Evolutionary conservation across 495 filamentous ascomycete genomes (phyloP).

Genomic region (Durotheca rogersii): DNA sequence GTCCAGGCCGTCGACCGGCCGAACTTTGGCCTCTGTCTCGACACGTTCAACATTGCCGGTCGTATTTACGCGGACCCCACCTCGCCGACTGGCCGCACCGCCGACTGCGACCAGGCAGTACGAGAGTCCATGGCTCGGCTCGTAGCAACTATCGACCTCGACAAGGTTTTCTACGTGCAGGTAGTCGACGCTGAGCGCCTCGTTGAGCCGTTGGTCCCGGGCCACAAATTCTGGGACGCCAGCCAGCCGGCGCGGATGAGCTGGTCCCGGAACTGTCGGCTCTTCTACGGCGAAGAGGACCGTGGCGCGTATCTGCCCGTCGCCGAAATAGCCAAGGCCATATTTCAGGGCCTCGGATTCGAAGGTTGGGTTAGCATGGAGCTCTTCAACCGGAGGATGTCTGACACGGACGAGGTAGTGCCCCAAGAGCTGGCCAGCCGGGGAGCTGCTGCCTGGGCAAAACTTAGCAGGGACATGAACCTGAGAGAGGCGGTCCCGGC

Average conservation of each 20-base stretch:
- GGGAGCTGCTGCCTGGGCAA: slow-evolving; percentile 64
- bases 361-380: slow-evolving; percentile 79
- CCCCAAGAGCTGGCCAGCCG: slow-evolving; percentile 64
- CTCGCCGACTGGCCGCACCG: slow-evolving; percentile 50
- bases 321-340: slow-evolving; percentile 58
- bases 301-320: slow-evolving; percentile 73
- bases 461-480: slow-evolving; percentile 55
- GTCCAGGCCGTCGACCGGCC: slow-evolving; percentile 62
- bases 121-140: slow-evolving; percentile 59
- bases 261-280: slow-evolving; percentile 75
- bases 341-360: slow-evolving; percentile 65
- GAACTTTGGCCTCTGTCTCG: slow-evolving; percentile 78
- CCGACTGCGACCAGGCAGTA: slow-evolving; percentile 60
- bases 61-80: slow-evolving; percentile 73
- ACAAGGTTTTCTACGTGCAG: slow-evolving; percentile 79
- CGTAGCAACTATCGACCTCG: slow-evolving; percentile 56
- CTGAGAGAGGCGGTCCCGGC: slow-evolving; percentile 48
- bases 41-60: slow-evolving; percentile 79
- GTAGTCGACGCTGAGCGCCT: slow-evolving; percentile 74
- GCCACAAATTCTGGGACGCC: slow-evolving; percentile 63
- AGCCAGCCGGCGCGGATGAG: slow-evolving; percentile 71
- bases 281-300: slow-evolving; percentile 73
- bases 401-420: slow-evolving; percentile 50
- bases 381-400: slow-evolving; percentile 69
- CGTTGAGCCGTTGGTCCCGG: slow-evolving; percentile 55